phyloP scores from a whole-genome alignment of 2,329 filamentous ascomycete genomes.

The Phymatotrichopsis omnivora region DNA sequence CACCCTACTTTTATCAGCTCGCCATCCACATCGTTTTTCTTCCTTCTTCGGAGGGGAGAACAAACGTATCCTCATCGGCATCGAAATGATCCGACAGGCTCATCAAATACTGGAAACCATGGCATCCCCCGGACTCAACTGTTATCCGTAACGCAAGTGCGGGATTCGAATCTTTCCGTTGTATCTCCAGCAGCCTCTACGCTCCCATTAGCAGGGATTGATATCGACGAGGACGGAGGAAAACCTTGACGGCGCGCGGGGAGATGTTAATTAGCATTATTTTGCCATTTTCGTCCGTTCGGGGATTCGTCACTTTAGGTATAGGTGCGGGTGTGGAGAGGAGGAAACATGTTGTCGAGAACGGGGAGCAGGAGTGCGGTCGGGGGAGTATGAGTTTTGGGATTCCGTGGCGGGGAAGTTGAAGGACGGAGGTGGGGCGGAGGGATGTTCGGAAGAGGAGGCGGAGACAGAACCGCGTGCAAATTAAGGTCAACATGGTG shows the following conservation, averaged over 20 bases:
- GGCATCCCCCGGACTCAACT: conserved; percentile 88
- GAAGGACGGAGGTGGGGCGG: too few relatives aligned
- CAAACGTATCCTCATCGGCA: conserved; percentile 63
- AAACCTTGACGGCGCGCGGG: conserved; percentile 66
- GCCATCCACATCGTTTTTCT: not conserved
- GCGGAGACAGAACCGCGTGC: too few relatives aligned
- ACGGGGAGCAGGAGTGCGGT: conserved; percentile 33
- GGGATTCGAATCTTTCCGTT: conserved; percentile 60
- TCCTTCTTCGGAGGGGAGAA: not conserved
- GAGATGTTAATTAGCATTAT: conserved; percentile 77
- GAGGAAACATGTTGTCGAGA: conserved; percentile 19
- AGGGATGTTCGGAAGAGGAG: too few relatives aligned
- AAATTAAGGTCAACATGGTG: too few relatives aligned
- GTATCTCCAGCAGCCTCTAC: conserved; percentile 62
- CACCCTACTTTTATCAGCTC: conserved; percentile 17
- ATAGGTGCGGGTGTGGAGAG: conserved; percentile 18
- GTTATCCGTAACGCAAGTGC: conserved; percentile 79
- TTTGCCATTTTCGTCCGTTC: conserved; percentile 72
- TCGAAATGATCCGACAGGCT: conserved; percentile 57
- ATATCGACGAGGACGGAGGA: not conserved
- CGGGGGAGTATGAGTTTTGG: too few relatives aligned
- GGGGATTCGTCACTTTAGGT: conserved; percentile 54
- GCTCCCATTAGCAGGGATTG: not conserved
- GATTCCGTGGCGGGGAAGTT: too few relatives aligned
- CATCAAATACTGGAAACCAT: conserved; percentile 97